Evolutionary conservation across 345 rosid genomes (phyloP).

Genomic region (Eucalyptus tenuipes): DNA sequence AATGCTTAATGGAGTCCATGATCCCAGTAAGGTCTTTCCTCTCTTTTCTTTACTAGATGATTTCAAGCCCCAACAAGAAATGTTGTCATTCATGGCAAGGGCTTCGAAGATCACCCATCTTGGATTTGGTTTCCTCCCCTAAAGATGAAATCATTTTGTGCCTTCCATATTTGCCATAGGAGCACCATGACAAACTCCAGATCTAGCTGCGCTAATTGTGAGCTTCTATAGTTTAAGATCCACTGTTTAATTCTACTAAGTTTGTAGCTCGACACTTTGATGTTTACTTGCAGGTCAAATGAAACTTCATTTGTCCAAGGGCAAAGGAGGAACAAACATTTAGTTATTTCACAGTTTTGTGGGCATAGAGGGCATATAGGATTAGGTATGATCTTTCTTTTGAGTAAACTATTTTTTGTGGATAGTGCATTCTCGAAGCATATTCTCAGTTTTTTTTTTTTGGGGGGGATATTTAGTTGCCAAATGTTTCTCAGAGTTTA

Average conservation of each 20-base stretch:
- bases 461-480: neutral
- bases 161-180: neutral
- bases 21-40: neutral
- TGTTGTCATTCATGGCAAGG: neutral
- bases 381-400: neutral
- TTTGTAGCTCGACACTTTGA: neutral
- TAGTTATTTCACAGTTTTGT: neutral
- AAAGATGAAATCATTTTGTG: rapidly evolving
- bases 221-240: neutral
- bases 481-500: neutral
- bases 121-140: neutral
- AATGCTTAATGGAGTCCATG: neutral
- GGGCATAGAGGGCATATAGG: neutral
- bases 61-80: neutral
- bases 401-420: neutral
- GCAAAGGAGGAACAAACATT: neutral
- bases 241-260: too few relatives aligned
- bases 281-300: neutral
- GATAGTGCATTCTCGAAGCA: neutral
- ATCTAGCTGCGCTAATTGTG: neutral
- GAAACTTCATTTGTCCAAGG: neutral
- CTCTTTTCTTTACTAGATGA: neutral
- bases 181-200: neutral
- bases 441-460: neutral
- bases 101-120: neutral